phyloP scores from a whole-genome alignment of 1,284 basidiomycete species.

The Austroboletus olivaceoglutinosus region DNA sequence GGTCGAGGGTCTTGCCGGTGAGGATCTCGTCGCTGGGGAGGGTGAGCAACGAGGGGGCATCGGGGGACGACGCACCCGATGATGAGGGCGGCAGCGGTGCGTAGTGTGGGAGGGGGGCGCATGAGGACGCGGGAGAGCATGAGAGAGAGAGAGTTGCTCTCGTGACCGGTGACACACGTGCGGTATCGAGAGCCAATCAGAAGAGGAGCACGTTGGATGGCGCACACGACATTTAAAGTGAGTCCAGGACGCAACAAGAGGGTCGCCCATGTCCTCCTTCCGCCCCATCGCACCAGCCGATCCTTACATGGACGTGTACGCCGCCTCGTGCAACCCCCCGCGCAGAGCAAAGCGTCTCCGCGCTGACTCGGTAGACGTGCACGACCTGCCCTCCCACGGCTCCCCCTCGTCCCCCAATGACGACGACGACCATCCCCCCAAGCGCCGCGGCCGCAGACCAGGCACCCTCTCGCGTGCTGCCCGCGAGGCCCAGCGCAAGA shows the following conservation, averaged over 20 bases:
- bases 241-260: not conserved
- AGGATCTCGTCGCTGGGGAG: slow-evolving; percentile 72
- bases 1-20: slow-evolving; percentile 86
- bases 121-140: slow-evolving; percentile 14
- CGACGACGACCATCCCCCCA: slow-evolving; percentile 20
- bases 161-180: slow-evolving; percentile 23
- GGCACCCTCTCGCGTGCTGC: slow-evolving; percentile 66
- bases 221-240: not conserved
- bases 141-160: slow-evolving; percentile 3
- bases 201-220: not conserved
- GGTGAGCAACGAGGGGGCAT: not conserved
- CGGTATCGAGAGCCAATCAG: slow-evolving; percentile 6
- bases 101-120: slow-evolving; percentile 35
- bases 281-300: slow-evolving; percentile 30
- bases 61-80: slow-evolving; percentile 56
- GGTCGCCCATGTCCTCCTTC: slow-evolving; percentile 8
- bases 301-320: slow-evolving; percentile 37
- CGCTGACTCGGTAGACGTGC: slow-evolving; percentile 10
- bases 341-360: slow-evolving; percentile 53
- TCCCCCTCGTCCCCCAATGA: slow-evolving; percentile 14
- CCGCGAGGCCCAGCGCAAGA: slow-evolving; percentile 72
- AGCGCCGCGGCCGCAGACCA: slow-evolving; percentile 68
- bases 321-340: slow-evolving; percentile 55
- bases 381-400: slow-evolving; percentile 12
- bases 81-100: slow-evolving; percentile 68